Evolutionary conservation across 169 alveolate species (phyloP).

Genomic region (Blepharisma undulans): DNA sequence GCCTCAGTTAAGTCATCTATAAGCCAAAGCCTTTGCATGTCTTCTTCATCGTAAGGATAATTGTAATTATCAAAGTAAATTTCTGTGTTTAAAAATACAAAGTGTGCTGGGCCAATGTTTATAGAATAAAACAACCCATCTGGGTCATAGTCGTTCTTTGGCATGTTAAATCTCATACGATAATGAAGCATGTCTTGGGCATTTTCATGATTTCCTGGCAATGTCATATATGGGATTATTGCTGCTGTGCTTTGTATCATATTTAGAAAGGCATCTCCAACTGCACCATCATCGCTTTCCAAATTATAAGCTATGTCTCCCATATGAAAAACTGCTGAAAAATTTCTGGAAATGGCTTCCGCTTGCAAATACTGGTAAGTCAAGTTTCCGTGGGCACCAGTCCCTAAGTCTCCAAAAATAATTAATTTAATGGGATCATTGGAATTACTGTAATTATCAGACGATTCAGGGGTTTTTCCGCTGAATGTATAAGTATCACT

Average conservation of each 20-base stretch:
- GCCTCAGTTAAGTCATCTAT: neutral
- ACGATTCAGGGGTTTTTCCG: constrained; percentile 18
- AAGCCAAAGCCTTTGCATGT: neutral
- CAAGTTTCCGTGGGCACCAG: neutral
- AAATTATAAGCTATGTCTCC: constrained; percentile 39
- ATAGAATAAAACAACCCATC: constrained; percentile 3
- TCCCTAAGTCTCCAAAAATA: constrained; percentile 2
- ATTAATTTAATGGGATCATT: neutral
- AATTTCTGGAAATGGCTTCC: neutral
- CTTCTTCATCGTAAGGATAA: neutral
- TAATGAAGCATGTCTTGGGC: neutral
- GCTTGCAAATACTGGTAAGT: neutral
- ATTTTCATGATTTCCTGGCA: constrained; percentile 32
- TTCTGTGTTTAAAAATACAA: constrained; percentile 12
- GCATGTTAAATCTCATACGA: constrained; percentile 19
- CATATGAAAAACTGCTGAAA: constrained; percentile 13
- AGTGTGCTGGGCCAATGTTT: constrained; percentile 20
- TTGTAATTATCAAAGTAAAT: neutral
- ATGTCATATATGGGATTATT: constrained; percentile 22
- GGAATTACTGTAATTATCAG: neutral
- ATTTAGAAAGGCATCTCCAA: constrained; percentile 7
- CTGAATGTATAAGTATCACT: neutral
- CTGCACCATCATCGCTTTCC: neutral
- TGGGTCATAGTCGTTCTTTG: neutral
- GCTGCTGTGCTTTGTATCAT: constrained; percentile 24